Percentiles rank a stretch among this genome's conserved stretches.
Evolutionary conservation across 345 rosid genomes (phyloP).

Genomic region (Eucalyptus rudis): DNA sequence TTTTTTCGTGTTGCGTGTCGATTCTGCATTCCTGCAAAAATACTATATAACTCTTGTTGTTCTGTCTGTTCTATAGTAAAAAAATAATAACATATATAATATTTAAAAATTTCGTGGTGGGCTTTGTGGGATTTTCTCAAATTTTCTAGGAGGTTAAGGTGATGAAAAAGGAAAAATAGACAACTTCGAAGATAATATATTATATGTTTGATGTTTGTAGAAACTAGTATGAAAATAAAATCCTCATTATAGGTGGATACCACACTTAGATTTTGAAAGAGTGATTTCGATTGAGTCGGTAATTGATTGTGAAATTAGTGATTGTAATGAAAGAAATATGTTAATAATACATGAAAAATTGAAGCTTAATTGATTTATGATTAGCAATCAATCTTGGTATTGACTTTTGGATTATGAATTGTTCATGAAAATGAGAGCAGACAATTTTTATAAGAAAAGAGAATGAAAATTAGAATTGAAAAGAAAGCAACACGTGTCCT

Average conservation of each 20-base stretch:
- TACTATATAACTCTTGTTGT: neutral
- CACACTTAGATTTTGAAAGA: neutral
- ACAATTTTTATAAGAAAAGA: neutral
- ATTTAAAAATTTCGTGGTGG: neutral
- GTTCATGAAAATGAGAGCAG: neutral
- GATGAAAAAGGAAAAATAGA: neutral
- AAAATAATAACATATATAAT: neutral
- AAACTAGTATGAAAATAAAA: neutral
- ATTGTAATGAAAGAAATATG: neutral
- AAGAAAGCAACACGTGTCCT: neutral
- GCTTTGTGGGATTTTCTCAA: neutral
- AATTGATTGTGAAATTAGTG: neutral
- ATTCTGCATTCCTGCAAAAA: neutral
- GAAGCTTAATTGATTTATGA: neutral
- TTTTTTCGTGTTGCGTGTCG: neutral
- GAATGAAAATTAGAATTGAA: neutral
- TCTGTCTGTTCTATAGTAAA: neutral
- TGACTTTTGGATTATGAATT: neutral
- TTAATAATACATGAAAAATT: neutral
- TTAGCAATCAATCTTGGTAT: neutral
- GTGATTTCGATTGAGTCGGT: accelerated
- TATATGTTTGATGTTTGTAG: no score
- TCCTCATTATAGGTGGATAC: neutral
- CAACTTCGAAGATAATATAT: no score
- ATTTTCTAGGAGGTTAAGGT: neutral